Percentiles rank a stretch among this genome's conserved stretches.
Evolutionary conservation across 768 basidiomycete genomes (phyloP).

Genomic region (Boletus subparvulus): DNA sequence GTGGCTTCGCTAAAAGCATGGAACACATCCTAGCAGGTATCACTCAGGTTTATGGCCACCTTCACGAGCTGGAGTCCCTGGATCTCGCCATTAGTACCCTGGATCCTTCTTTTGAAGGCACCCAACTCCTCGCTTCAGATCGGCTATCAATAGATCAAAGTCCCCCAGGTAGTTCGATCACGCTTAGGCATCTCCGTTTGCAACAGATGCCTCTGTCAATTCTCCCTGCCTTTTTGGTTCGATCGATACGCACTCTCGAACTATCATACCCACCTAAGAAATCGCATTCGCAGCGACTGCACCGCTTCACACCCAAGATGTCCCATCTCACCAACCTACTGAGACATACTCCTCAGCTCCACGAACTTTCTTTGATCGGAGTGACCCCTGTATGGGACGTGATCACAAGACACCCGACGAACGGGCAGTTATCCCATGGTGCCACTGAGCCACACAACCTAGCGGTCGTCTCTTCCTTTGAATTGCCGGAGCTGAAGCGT

Average conservation of each 20-base stretch:
- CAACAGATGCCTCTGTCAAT: conserved; percentile 42
- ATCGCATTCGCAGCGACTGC: conserved; percentile 15
- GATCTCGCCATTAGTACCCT: conserved; percentile 28
- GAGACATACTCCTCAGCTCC: conserved; percentile 38
- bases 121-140: conserved; percentile 25
- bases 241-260: conserved; percentile 42
- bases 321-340: conserved; percentile 42
- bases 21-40: conserved; percentile 25
- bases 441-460: conserved; percentile 4
- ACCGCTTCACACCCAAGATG: conserved; percentile 38
- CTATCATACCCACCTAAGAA: conserved; percentile 39
- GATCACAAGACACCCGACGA: conserved; percentile 7
- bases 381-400: conserved; percentile 44
- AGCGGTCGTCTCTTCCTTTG: conserved; percentile 24
- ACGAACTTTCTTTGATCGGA: conserved; percentile 43
- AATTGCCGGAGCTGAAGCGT: conserved; percentile 40
- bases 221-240: conserved; percentile 38
- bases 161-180: neutral
- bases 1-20: conserved; percentile 31
- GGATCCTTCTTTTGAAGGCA: conserved; percentile 29
- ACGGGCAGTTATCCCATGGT: conserved; percentile 10
- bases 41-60: conserved; percentile 6
- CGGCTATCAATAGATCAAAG: conserved; percentile 11
- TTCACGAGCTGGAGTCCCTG: conserved; percentile 30
- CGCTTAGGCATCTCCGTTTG: conserved; percentile 38